phyloP scores from a whole-genome alignment of 441 rosid genomes.

The Raphanus hybrid region DNA sequence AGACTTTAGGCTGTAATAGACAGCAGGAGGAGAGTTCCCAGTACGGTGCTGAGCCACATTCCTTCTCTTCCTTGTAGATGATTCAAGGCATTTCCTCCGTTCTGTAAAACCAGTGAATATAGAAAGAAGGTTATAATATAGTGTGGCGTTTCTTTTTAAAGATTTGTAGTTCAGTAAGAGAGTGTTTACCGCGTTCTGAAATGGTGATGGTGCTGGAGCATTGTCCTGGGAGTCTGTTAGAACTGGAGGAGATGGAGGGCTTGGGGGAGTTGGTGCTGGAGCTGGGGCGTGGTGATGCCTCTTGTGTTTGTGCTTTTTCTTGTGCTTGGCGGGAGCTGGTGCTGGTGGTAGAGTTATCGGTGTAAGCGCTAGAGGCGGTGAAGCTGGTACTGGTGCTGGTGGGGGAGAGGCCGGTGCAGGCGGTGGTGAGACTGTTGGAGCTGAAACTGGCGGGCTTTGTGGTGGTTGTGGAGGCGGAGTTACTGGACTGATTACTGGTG shows the following conservation, averaged over 20 bases:
- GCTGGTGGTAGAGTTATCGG: conserved; percentile 58
- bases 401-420: conserved; percentile 41
- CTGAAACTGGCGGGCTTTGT: conserved; percentile 55
- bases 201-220: conserved; percentile 90
- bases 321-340: conserved; percentile 79
- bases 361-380: conserved; percentile 51
- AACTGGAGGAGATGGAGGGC: conserved; percentile 93
- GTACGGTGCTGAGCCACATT: conserved; percentile 54
- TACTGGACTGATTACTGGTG: conserved; percentile 66
- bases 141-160: too few species aligned
- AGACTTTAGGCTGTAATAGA: conserved; percentile 49
- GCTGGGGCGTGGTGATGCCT: conserved; percentile 79
- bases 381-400: conserved; percentile 52
- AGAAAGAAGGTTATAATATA: not conserved
- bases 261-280: conserved; percentile 69
- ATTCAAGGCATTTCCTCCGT: conserved; percentile 57
- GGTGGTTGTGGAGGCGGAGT: conserved; percentile 57
- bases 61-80: conserved; percentile 51
- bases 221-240: conserved; percentile 60
- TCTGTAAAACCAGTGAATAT: conserved; percentile 53
- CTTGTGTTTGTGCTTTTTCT: conserved; percentile 76
- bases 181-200: conserved; percentile 54
- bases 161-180: conserved; percentile 2
- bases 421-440: conserved; percentile 50
- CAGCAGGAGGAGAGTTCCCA: conserved; percentile 58